phyloP scores from a whole-genome alignment of 129 eudicot genomes.

The Kitagawia praeruptora region DNA sequence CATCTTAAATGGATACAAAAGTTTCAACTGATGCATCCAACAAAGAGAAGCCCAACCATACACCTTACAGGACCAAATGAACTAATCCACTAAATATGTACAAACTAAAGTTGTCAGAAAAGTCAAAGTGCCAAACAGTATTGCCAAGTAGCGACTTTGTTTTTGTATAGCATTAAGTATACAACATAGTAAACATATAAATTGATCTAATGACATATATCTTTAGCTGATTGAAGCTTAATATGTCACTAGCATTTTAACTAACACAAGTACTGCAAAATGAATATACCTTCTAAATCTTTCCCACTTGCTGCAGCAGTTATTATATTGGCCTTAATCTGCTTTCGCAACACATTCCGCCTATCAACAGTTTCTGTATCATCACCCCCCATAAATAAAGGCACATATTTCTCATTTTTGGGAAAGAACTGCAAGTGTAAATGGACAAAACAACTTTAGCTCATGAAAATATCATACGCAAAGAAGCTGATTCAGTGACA shows the following conservation, averaged over 20 bases:
- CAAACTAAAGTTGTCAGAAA: neutral
- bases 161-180: neutral
- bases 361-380: conserved; percentile 54
- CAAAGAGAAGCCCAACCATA: too few relatives aligned
- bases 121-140: neutral
- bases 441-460: conserved; percentile 15
- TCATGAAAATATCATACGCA: neutral
- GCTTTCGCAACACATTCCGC: conserved; percentile 66
- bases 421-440: conserved; percentile 79
- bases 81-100: neutral
- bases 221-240: neutral
- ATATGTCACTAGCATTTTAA: neutral
- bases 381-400: conserved; percentile 74
- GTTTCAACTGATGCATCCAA: too few relatives aligned
- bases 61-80: neutral
- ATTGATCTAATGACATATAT: neutral
- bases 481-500: neutral
- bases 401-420: conserved; percentile 81
- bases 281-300: conserved; percentile 79
- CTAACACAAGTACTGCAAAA: neutral
- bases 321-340: conserved; percentile 73
- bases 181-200: neutral
- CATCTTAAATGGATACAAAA: neutral
- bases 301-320: conserved; percentile 97
- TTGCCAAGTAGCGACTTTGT: neutral